Conservation (phyloP, 2,329 filamentous ascomycete species). For the Scedosporium apiospermum region DNA sequence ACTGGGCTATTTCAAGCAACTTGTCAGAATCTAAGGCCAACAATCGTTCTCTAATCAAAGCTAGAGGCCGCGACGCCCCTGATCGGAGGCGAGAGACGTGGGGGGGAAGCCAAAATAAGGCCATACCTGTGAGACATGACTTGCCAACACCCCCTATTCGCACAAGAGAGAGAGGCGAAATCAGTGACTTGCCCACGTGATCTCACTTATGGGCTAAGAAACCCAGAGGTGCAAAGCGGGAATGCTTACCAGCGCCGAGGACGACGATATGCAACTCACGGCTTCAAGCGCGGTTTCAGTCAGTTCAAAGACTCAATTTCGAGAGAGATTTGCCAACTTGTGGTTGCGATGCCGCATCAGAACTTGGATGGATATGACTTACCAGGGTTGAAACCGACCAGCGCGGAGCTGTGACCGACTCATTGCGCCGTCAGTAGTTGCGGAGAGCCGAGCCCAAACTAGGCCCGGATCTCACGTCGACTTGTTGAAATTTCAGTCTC, state of each 20-base stretch:
- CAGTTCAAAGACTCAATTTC: slow-evolving; percentile 18
- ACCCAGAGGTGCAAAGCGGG: slow-evolving; percentile 8
- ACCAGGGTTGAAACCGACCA: slow-evolving; percentile 13
- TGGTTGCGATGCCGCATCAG: neutral
- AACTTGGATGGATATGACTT: neutral
- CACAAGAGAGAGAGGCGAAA: slow-evolving; percentile 7
- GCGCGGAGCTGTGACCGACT: neutral
- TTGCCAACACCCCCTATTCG: slow-evolving; percentile 10
- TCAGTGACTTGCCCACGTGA: slow-evolving; percentile 2
- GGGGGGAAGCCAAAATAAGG: neutral
- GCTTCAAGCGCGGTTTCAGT: slow-evolving; percentile 26
- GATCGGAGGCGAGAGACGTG: slow-evolving; percentile 7
- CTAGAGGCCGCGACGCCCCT: neutral
- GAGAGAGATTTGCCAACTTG: slow-evolving; percentile 15
- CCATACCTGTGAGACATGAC: slow-evolving; percentile 12
- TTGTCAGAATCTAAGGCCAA: slow-evolving; percentile 18
- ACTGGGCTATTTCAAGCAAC: slow-evolving; percentile 55
- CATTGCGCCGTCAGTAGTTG: neutral
- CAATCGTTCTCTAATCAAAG: neutral
- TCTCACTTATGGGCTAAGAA: neutral
- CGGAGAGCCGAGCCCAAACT: neutral
- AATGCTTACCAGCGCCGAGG: slow-evolving; percentile 60
- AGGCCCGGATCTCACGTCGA: neutral
- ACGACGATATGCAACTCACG: slow-evolving; percentile 79
- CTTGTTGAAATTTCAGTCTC: neutral